Conservation (phyloP, 208 protist species). For the Leishmania gerbilli region DNA sequence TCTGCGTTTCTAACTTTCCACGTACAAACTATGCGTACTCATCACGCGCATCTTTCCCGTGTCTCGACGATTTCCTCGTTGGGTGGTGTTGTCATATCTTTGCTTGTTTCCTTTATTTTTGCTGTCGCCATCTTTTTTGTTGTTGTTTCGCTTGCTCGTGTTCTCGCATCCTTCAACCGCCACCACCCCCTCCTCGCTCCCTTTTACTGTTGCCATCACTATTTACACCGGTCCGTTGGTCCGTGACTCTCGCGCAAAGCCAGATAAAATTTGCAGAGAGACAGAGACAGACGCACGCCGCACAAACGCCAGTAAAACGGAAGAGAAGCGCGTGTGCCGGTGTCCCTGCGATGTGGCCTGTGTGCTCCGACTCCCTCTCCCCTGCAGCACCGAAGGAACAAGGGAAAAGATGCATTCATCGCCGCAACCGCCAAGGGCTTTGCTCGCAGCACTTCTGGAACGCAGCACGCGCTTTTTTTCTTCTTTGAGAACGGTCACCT, state of each 20-base stretch:
- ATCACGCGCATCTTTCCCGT: not conserved
- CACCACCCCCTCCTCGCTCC: not conserved
- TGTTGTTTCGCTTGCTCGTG: not conserved
- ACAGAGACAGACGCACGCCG: not conserved
- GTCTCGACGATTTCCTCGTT: not conserved
- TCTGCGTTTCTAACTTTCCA: not conserved
- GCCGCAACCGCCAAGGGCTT: not conserved
- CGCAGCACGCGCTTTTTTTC: not conserved
- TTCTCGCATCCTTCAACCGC: conserved; percentile 4
- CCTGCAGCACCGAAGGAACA: not conserved
- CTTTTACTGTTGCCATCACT: too few relatives aligned
- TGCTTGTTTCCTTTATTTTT: not conserved
- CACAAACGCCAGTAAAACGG: not conserved
- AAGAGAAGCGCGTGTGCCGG: not conserved
- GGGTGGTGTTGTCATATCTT: not conserved
- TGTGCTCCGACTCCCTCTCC: not conserved
- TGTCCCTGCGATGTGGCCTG: not conserved
- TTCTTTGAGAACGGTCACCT: not conserved
- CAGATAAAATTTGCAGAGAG: not conserved
- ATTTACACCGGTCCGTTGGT: not conserved
- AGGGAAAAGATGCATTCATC: not conserved
- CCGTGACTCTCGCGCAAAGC: not conserved
- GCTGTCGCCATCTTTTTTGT: not conserved
- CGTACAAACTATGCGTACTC: not conserved
- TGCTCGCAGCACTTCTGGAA: not conserved